These are phyloP conservation scores for Hordeum pubiflorum DNA, from an alignment of 202 grass and related monocot genomes.

Conservation along the genomic window DNA sequence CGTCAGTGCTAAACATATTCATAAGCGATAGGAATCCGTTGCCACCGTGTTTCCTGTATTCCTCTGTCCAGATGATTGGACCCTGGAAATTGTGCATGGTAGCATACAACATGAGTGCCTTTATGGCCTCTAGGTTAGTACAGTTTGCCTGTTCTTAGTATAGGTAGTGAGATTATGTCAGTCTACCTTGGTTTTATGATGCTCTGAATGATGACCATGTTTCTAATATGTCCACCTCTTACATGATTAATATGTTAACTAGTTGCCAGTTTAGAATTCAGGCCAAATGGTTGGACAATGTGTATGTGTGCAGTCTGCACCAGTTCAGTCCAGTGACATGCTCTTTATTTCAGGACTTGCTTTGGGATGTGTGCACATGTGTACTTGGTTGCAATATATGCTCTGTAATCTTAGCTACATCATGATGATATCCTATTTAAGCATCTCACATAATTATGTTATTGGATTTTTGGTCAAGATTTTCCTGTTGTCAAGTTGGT, in stretches of 20 bases:
- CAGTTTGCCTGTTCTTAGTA: background rate
- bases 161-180: background rate
- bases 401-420: background rate
- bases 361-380: background rate
- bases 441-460: background rate
- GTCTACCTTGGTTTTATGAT: too few relatives aligned
- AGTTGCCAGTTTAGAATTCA: background rate
- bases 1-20: constrained; percentile 60
- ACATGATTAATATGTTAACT: background rate
- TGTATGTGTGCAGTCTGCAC: background rate
- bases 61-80: background rate
- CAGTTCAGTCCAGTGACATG: background rate
- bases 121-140: background rate
- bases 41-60: background rate
- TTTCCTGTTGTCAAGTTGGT: background rate
- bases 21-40: constrained; percentile 54
- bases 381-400: background rate
- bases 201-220: background rate
- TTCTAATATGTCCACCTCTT: background rate
- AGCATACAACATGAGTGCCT: constrained; percentile 28
- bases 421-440: background rate
- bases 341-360: background rate
- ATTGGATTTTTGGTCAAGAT: background rate
- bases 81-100: constrained; percentile 18
- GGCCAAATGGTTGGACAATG: background rate